Evolutionary conservation across 2,329 filamentous ascomycete species (phyloP).

Genomic region (Hymenoscyphus salicellus): DNA sequence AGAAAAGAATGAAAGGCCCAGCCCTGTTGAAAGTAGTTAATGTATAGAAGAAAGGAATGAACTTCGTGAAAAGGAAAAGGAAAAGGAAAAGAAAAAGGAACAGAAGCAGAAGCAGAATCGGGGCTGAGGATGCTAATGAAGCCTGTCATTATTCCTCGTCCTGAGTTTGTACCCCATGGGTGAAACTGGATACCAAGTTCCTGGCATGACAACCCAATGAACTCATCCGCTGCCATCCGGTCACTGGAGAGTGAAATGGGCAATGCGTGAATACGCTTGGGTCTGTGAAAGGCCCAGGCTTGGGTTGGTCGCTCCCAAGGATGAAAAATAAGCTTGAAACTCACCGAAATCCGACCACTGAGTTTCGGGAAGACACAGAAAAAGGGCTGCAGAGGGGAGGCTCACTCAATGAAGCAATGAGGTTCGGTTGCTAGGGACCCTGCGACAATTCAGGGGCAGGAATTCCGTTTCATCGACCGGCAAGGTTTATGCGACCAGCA

Average conservation of each 20-base stretch:
- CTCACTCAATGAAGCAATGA: background rate
- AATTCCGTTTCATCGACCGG: background rate
- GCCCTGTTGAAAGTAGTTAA: background rate
- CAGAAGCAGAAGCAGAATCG: background rate
- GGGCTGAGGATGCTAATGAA: background rate
- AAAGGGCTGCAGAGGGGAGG: background rate
- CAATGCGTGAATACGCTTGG: background rate
- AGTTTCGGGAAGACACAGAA: background rate
- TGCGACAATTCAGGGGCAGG: conserved; percentile 2
- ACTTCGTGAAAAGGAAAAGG: background rate
- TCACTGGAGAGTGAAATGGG: background rate
- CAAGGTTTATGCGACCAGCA: background rate
- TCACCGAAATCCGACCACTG: background rate
- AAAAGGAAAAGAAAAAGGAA: background rate
- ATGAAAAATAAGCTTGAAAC: background rate
- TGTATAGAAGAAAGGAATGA: conserved; percentile 3
- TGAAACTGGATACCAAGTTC: background rate
- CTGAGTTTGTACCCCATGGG: background rate
- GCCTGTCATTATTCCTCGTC: background rate
- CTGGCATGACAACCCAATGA: background rate
- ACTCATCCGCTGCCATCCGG: conserved; percentile 1
- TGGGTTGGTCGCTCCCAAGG: background rate
- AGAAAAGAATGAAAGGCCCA: conserved; percentile 4
- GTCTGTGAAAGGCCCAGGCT: background rate
- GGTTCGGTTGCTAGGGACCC: background rate